Evolutionary conservation across 2,329 filamentous ascomycete genomes (phyloP), one percentile per base, ranked within the genome.

Genomic region (Gremmenia infestans): DNA sequence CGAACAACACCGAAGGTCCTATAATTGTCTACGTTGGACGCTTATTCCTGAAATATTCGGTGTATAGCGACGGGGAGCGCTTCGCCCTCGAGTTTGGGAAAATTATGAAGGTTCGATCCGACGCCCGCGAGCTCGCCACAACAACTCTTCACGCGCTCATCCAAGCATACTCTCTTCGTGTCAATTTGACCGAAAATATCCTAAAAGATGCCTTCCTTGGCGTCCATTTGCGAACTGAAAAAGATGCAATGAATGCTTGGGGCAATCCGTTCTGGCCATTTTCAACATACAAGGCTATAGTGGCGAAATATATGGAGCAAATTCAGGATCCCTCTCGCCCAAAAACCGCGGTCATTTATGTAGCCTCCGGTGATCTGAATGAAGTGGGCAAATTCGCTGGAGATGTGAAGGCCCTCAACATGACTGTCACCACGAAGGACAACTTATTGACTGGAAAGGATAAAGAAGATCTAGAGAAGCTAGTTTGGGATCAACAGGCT

Each of bases 401-500:
- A 6, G 57, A 57, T n/a, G 64, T 80, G 11, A 50, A 70, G 4
- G 49, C 47, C 12, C 63, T 80, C 47, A 71, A 63, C 77, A 80
- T 77, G 7, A 71, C 65, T n/a, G 72, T 78, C 1, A 69, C 74
- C 2, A 70, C 69, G 9, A 78, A 78, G 62, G 57, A 66, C 15
- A 71, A 76, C 28, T 59, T 80, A 1, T 69, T 80, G 3, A 65
- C 69, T 54, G 48, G 61, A 1, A 52, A 45, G 0, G 74, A 77
- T 47, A 56, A 66, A 1, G 53, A 54, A 9, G 56, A 56, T 12
- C 63, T 80, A 11, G 52, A 70, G 4, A 47, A 39, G 14, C 63
- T 80, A 47, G 71, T 65, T 1, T 78, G 72, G 70, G 75, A 79
- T 63, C 77, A 80, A 67, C 73, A 74, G 50, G 73, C 71, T 0